phyloP scores from a whole-genome alignment of 495 filamentous ascomycete genomes.

The Pyrenopolyporus hunteri region DNA sequence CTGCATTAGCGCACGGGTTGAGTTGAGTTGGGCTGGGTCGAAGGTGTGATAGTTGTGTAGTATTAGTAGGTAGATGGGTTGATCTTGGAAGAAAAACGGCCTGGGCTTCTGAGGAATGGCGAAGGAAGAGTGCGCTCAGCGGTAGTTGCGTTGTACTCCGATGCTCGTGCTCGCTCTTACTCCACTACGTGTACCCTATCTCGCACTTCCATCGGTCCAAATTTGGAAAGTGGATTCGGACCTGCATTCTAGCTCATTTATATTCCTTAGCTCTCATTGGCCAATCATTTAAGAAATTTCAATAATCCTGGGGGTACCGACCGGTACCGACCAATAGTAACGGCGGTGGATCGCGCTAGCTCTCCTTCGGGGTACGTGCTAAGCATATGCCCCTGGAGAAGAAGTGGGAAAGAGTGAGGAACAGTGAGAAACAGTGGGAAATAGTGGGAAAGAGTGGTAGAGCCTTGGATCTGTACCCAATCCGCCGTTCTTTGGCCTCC shows the following conservation, averaged over 20 bases:
- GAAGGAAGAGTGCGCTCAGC: slow-evolving; percentile 14
- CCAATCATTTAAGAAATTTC: slow-evolving; percentile 12
- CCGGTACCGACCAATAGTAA: slow-evolving; percentile 23
- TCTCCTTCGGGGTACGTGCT: not conserved
- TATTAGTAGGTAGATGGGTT: not conserved
- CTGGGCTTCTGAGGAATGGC: slow-evolving; percentile 4
- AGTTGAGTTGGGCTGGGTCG: not conserved
- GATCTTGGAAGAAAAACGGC: slow-evolving; percentile 1
- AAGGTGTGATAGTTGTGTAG: not conserved
- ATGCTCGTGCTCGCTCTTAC: no score
- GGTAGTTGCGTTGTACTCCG: slow-evolving; percentile 31
- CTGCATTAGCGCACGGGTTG: slow-evolving; percentile 24
- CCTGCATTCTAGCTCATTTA: slow-evolving; percentile 33
- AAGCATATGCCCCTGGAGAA: no score
- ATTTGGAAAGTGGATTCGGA: slow-evolving; percentile 16
- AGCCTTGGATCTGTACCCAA: slow-evolving; percentile 8
- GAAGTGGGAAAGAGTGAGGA: no score
- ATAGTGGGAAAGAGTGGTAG: no score
- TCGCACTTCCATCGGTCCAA: not conserved
- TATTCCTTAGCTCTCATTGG: slow-evolving; percentile 1
- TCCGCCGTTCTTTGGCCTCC: slow-evolving; percentile 8
- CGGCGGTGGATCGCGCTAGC: slow-evolving; percentile 18
- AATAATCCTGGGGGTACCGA: slow-evolving; percentile 17
- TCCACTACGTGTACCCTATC: no score
- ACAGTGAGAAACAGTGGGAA: no score